Conservation (phyloP, 192 early-diverging fungal species). For the Coemansia sp. region DNA sequence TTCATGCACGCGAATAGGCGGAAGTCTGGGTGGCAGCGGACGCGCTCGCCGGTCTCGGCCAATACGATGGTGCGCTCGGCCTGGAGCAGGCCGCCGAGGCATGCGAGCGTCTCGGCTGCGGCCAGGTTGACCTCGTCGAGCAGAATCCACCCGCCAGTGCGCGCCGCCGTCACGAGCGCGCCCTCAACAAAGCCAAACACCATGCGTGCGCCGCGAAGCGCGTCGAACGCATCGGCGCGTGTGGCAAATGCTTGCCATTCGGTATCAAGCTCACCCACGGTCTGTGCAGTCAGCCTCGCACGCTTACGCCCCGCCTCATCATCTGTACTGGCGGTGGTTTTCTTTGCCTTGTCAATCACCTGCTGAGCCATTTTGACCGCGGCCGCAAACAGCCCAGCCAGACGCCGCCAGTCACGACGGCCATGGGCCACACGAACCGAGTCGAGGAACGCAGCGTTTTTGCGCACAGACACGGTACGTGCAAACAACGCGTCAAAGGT, state of each 20-base stretch:
- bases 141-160: slow-evolving; percentile 92
- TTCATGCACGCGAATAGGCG: slow-evolving; percentile 99
- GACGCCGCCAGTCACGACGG: slow-evolving; percentile 80
- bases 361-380: slow-evolving; percentile 49
- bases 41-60: slow-evolving; percentile 89
- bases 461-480: slow-evolving; percentile 82
- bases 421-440: slow-evolving; percentile 68
- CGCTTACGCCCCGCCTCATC: neutral
- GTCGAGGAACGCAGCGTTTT: slow-evolving; percentile 85
- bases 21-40: slow-evolving; percentile 89
- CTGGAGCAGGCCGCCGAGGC: slow-evolving; percentile 86
- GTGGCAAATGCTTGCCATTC: slow-evolving; percentile 78
- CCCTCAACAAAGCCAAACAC: slow-evolving; percentile 96
- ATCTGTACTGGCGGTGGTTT: slow-evolving; percentile 20
- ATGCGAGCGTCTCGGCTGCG: slow-evolving; percentile 92
- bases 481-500: slow-evolving; percentile 85
- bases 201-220: slow-evolving; percentile 58
- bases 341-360: slow-evolving; percentile 30
- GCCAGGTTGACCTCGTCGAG: slow-evolving; percentile 98
- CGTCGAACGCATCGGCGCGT: slow-evolving; percentile 67
- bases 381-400: slow-evolving; percentile 72
- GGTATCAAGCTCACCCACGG: slow-evolving; percentile 41
- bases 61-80: slow-evolving; percentile 80
- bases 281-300: slow-evolving; percentile 30
- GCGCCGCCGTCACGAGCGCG: slow-evolving; percentile 84